Evolutionary conservation across 768 basidiomycete genomes (phyloP).

Genomic region (Peribolospora kevripleyi): DNA sequence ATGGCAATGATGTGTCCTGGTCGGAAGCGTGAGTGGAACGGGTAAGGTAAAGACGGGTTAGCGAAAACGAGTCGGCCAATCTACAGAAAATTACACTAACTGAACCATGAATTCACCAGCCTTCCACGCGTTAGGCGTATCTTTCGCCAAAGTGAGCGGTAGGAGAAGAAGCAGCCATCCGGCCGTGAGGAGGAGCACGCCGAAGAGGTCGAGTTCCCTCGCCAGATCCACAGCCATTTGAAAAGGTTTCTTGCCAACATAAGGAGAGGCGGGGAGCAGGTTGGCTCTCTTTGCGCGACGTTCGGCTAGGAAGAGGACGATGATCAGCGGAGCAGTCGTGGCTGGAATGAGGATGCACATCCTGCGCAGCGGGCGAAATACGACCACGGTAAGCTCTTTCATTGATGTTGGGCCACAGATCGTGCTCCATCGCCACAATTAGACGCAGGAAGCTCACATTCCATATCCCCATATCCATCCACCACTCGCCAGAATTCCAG

Average conservation of each 20-base stretch:
- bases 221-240: neutral
- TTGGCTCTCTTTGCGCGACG: neutral
- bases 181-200: constrained; percentile 24
- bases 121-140: neutral
- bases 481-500: neutral
- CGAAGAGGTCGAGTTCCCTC: constrained; percentile 28
- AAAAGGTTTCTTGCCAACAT: neutral
- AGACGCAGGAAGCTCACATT: neutral
- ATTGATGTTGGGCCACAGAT: no score
- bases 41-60: neutral
- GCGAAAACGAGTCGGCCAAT: neutral
- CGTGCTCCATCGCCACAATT: no score
- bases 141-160: constrained; percentile 26
- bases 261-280: neutral
- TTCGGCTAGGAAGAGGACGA: neutral
- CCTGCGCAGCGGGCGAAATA: no score
- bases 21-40: constrained; percentile 25
- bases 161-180: constrained; percentile 29
- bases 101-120: neutral
- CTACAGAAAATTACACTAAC: neutral
- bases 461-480: neutral
- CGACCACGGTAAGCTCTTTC: no score
- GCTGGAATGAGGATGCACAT: neutral
- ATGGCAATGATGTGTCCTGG: constrained; percentile 26
- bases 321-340: neutral